Conservation (phyloP, 192 early-diverging fungal species). For the Phlyctochytrium bullatum region DNA sequence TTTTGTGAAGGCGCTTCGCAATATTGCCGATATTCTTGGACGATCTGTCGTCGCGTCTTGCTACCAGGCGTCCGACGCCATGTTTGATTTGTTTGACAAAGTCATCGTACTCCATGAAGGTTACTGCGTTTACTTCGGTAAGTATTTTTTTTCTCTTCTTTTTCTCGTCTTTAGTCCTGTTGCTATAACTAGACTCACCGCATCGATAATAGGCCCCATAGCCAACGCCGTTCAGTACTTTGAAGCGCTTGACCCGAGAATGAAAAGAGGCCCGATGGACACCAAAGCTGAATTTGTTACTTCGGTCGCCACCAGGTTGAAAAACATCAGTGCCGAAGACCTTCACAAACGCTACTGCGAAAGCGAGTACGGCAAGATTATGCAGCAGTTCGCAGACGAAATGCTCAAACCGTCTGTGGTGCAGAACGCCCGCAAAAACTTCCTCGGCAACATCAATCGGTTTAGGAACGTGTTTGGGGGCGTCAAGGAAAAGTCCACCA, state of each 20-base stretch:
- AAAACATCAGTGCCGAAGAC: slow-evolving; percentile 17
- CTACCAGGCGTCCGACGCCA: slow-evolving; percentile 73
- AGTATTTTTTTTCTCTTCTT: no score
- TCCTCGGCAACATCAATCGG: not conserved
- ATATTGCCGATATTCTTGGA: slow-evolving; percentile 66
- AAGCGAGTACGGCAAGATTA: slow-evolving; percentile 2
- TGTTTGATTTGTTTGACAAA: slow-evolving; percentile 62
- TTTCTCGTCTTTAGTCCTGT: no score
- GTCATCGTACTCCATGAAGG: slow-evolving; percentile 45
- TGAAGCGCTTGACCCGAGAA: slow-evolving; percentile 3
- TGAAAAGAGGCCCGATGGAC: slow-evolving; percentile 16
- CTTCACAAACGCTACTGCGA: not conserved
- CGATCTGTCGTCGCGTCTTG: slow-evolving; percentile 37
- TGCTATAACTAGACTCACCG: no score
- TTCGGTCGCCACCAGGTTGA: not conserved
- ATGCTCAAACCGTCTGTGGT: not conserved
- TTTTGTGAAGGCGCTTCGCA: slow-evolving; percentile 71
- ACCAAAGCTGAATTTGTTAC: slow-evolving; percentile 20
- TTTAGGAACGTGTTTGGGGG: not conserved
- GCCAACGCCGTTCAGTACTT: slow-evolving; percentile 20
- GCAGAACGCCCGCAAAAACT: not conserved
- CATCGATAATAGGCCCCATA: slow-evolving; percentile 11
- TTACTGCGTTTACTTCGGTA: slow-evolving; percentile 43
- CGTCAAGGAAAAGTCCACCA: not conserved
- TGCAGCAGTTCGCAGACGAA: slow-evolving; percentile 1